Base-by-base conservation (phyloP, 768 basidiomycete species). In the Austroboletus eburneus region DNA sequence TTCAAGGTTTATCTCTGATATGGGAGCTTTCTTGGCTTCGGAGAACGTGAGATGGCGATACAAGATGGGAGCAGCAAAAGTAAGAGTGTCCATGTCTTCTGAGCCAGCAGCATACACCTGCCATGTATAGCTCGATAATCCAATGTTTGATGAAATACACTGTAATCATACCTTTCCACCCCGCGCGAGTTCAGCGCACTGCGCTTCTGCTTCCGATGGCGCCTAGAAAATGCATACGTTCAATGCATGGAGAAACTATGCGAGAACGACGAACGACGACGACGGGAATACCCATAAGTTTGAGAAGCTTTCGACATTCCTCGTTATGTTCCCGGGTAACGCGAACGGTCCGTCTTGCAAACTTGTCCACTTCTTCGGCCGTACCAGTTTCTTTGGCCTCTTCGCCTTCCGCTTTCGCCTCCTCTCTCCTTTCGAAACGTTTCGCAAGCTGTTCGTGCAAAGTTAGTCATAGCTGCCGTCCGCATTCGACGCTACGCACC, bases 21-120 rank as follows among this genome's bases (percentile, higher is more conserved):
- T 99, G 14, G 96, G 96, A 53, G 88, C 83, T 61, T 97, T 98
- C 66, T 95, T 92, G 13, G 94, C 94, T 63, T 99, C 96, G 12
- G 91, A 93, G 72, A 98, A 97, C 12, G 96, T 98, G 49, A 99
- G 79, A 68, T 97, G 96, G 23, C 96, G 90, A 56, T 88, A 86
- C 9, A 99, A 76, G 36, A 95, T 84, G 2, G 96, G 95, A 0
- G 95, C 72, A 55, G 81, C 78, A 73, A 99, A 99, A 1, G 96
- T 99, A 18, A 99, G 80, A 8, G 96, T 99, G 59, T 99, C 96
- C 96, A 99, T 99, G 67, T 99, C 96, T 69, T 98, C 96, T 1
- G 94, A 96, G 13, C 96, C 96, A 8, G 96, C 94, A 1, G 91
- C 96, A 64, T 91, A 98, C 22, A 98, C 91, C 90, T 92, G 42